Conservation (phyloP, 192 early-diverging fungal species). For the Entrophospora sp. region DNA sequence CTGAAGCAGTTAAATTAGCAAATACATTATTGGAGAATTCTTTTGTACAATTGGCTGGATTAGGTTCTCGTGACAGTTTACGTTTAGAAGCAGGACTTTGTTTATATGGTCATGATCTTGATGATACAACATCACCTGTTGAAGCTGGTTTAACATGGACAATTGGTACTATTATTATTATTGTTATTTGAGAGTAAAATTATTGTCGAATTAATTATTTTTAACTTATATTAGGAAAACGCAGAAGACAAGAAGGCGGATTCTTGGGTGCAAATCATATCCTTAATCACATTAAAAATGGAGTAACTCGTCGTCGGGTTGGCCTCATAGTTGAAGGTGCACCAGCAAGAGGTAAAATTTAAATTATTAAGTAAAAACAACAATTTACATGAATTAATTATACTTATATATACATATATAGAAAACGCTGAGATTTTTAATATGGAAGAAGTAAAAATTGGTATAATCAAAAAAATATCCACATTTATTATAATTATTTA, state of each 20-base stretch:
- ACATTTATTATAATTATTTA: not conserved
- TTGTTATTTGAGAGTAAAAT: not conserved
- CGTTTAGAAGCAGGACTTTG: constrained; percentile 96
- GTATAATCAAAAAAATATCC: too few relatives aligned
- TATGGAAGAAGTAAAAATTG: constrained; percentile 55
- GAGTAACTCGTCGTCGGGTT: constrained; percentile 69
- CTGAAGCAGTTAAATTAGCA: constrained; percentile 58
- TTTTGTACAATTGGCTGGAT: constrained; percentile 83
- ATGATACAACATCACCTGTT: constrained; percentile 85
- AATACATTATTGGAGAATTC: constrained; percentile 57
- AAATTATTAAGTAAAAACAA: not conserved
- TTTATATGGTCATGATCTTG: constrained; percentile 92
- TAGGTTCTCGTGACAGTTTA: constrained; percentile 91
- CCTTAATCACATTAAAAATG: constrained; percentile 77
- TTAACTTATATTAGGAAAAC: constrained; percentile 49
- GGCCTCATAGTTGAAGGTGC: constrained; percentile 89
- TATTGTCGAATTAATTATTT: not conserved
- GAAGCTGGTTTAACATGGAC: constrained; percentile 95
- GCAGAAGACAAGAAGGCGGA: constrained; percentile 78
- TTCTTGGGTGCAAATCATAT: constrained; percentile 87
- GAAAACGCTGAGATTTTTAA: constrained; percentile 61
- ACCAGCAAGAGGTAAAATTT: constrained; percentile 64
- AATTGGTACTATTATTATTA: constrained; percentile 53
- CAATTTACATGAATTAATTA: not conserved
- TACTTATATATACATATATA: not conserved